These are phyloP conservation scores for Croton laevigatus DNA, from an alignment of 441 rosid genomes.

Conservation along the genomic window DNA sequence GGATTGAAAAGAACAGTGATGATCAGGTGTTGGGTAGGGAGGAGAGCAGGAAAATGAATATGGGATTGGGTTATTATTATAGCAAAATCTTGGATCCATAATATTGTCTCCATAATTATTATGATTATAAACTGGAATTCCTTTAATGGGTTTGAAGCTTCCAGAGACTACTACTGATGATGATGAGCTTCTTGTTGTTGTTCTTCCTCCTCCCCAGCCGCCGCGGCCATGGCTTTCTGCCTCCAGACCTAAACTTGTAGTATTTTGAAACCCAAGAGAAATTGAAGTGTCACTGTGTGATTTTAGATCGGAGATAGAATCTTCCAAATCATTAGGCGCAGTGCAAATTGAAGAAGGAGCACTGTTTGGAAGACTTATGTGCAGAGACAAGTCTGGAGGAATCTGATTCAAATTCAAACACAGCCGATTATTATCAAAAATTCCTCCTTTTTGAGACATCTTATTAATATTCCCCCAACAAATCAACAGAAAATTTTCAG, in stretches of 20 bases:
- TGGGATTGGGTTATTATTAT: constrained; percentile 23
- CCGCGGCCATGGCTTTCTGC: constrained; percentile 12
- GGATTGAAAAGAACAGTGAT: constrained; percentile 6
- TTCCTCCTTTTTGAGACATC: constrained; percentile 23
- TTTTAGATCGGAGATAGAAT: constrained; percentile 18
- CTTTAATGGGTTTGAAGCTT: constrained; percentile 59
- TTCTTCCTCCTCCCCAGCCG: background rate
- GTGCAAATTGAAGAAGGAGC: constrained; percentile 33
- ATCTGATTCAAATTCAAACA: constrained; percentile 30
- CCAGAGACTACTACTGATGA: constrained; percentile 13
- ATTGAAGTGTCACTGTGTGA: constrained; percentile 29
- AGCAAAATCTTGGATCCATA: constrained; percentile 30
- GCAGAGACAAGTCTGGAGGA: constrained; percentile 86
- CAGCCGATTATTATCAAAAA: constrained; percentile 6
- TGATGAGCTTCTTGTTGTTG: background rate
- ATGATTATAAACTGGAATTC: constrained; percentile 61
- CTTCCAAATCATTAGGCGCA: constrained; percentile 25
- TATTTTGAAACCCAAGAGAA: constrained; percentile 35
- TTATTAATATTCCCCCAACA: background rate
- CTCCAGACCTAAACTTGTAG: constrained; percentile 22
- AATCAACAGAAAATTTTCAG: background rate
- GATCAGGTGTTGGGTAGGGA: background rate
- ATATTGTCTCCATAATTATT: constrained; percentile 24
- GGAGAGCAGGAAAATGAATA: constrained; percentile 38
- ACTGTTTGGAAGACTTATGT: constrained; percentile 65